Evolutionary conservation across 768 basidiomycete genomes (phyloP), one percentile per base, ranked within the genome.

Genomic region (Lentinula guzmanii): DNA sequence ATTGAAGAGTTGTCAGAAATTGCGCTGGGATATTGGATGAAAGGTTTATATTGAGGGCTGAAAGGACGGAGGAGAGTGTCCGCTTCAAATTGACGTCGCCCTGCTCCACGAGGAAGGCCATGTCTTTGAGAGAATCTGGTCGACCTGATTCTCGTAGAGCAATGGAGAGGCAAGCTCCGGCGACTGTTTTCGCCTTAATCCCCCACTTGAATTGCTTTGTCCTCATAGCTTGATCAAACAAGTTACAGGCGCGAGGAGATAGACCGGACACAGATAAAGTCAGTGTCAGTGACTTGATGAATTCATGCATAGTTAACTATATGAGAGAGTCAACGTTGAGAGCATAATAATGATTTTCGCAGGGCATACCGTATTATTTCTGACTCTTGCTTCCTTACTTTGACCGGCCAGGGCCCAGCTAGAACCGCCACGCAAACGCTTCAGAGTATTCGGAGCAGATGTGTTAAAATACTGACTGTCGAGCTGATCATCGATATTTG

Each of bases 131-230:
- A 11, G 82, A 82, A 69, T 89, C 87, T 33, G 87, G 84, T 61
- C 82, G 86, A 66, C 78, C 84, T 61, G 81, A 78, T 75, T 92
- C 87, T 54, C 91, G 86, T 46, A 92, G 76, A 5, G 89, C 85
- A 60, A 92, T 79, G 28, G 85, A 80, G 31, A 92, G 75, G 51
- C 86, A 83, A 2, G 86, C 89, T 11, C 84, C 92, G 0, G 88
- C 87, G 11, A 83, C 78, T 48, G 84, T 74, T 70, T 82, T 90
- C 21, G 91, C 86, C 64, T 80, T 86, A 56, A 83, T 79, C 41
- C 92, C 91, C 91, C 91, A 94, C 41, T 82, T 82, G 68, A 84
- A 87, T 9, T 76, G 70, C 13, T 81, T 82, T 35, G 76, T 76
- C 24, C 72, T 63, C 82, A 86, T 90, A 28, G 83, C 83, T 65